Percentiles rank a stretch among this genome's conserved stretches.
These are phyloP conservation scores for Solanum gracilifrons DNA, from an alignment of 257 asterid genomes.

Conservation along the genomic window DNA sequence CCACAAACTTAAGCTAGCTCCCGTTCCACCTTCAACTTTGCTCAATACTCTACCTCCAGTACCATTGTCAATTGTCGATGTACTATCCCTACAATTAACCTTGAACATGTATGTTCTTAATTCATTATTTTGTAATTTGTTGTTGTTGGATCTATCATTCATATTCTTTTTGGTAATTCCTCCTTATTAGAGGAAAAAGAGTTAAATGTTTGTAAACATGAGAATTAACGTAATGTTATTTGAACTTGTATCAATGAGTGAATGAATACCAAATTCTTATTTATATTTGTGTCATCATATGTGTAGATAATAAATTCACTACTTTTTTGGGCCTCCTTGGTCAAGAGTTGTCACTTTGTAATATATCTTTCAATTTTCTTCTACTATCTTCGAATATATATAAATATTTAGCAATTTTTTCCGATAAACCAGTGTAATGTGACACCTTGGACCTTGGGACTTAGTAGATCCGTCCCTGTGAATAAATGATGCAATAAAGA, in stretches of 20 bases:
- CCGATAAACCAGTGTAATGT: too few relatives aligned
- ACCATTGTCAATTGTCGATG: neutral
- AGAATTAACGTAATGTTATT: neutral
- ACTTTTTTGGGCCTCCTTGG: neutral
- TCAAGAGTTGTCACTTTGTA: too few relatives aligned
- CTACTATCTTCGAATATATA: neutral
- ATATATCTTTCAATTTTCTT: too few relatives aligned
- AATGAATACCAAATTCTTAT: neutral
- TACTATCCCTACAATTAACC: neutral
- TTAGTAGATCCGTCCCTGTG: too few relatives aligned
- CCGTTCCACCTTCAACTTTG: neutral
- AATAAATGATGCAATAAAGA: neutral
- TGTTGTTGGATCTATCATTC: neutral
- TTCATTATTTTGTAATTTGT: neutral
- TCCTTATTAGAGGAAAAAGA: neutral
- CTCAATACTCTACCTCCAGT: neutral
- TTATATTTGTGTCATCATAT: neutral
- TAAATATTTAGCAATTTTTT: too few relatives aligned
- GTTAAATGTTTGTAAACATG: neutral
- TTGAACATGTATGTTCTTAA: neutral
- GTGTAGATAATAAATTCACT: too few relatives aligned
- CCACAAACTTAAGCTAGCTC: neutral
- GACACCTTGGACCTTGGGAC: too few relatives aligned
- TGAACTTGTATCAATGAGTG: neutral
- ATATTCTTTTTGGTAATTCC: neutral